These are phyloP conservation scores for Penicillium canescens DNA, from an alignment of 495 filamentous ascomycete species.

Conservation along the genomic window DNA sequence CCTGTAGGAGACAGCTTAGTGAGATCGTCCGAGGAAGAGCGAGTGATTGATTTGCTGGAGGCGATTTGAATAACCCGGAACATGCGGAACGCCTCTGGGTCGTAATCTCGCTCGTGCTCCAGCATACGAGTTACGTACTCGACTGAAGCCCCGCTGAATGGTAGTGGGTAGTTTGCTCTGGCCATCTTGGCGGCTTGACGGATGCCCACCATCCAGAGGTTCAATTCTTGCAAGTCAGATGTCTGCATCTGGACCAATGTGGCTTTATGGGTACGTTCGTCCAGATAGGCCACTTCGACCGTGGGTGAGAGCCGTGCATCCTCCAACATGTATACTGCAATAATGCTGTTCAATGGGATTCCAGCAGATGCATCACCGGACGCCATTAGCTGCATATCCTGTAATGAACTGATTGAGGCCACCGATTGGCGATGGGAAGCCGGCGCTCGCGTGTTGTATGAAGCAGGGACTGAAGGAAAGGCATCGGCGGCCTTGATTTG, in stretches of 20 bases:
- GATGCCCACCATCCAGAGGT: conserved; percentile 73
- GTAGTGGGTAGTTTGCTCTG: conserved; percentile 51
- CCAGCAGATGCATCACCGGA: conserved; percentile 49
- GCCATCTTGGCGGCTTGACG: conserved; percentile 58
- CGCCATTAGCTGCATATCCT: conserved; percentile 57
- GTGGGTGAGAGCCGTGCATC: conserved; percentile 76
- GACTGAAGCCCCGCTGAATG: conserved; percentile 59
- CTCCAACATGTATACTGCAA: conserved; percentile 78
- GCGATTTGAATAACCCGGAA: conserved; percentile 81
- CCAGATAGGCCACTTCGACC: conserved; percentile 74
- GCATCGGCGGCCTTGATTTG: conserved; percentile 68
- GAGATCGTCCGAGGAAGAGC: conserved; percentile 75
- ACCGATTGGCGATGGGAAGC: conserved; percentile 53
- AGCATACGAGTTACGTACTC: conserved; percentile 66
- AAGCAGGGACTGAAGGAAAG: conserved; percentile 55
- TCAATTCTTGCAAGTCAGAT: conserved; percentile 68
- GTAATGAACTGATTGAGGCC: conserved; percentile 59
- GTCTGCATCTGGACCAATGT: conserved; percentile 69
- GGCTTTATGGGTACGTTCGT: conserved; percentile 66
- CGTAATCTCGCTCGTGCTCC: conserved; percentile 68
- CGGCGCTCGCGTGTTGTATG: conserved; percentile 36
- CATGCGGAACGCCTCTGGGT: conserved; percentile 69
- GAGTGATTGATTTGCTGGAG: conserved; percentile 54
- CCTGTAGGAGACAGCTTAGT: conserved; percentile 70
- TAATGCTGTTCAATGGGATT: conserved; percentile 70